Evolutionary conservation across 1,284 basidiomycete species (phyloP), one percentile per base, ranked within the genome.

Genomic region (Omphalotus olearius): DNA sequence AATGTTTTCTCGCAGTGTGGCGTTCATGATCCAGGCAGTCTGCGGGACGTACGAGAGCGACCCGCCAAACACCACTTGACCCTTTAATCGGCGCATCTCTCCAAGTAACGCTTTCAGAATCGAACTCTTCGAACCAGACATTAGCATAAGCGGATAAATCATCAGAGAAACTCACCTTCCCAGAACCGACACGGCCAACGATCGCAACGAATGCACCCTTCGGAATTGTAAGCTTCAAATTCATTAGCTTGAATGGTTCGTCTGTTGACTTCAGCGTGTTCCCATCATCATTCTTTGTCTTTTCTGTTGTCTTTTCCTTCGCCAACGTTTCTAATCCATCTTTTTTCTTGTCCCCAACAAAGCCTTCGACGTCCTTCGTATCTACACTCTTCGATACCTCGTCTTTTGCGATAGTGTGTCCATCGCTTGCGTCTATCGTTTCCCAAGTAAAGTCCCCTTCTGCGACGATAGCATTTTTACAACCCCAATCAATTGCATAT

Each of bases 101-200:
- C 83, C 83, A 52, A 86, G 74, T 23, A 82, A 63, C 18, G 73
- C 77, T 42, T 52, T 44, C 13, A 52, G 26, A 30, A 52, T 46
- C 30, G 50, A 46, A 14, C 38, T 52, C 50, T 51, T 20, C 6
- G 16, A 38, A 25, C 9, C 41, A n/a, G 13, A 10, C 30, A 33
- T 33, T 33, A 33, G 30, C 9, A 10, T 33, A 9, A 33, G 23
- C 30, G 4, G 30, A 3, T 33, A 30, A 35, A 17, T 28, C 9
- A 49, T 40, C 11, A 20, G 13, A 20, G 16, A 16, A 59, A 66
- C 60, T 6, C 45, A 80, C 80, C 73, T 90, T 90, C 17, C 88
- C 88, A n/a, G 79, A 83, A 0, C 87, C 88, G 36, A 90, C 82
- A 1, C 75, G 70, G 5, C 88, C 88, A 11, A 91, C 85, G 47